Conservation (phyloP, 2,329 filamentous ascomycete species). For the Colletotrichum scovillei region DNA sequence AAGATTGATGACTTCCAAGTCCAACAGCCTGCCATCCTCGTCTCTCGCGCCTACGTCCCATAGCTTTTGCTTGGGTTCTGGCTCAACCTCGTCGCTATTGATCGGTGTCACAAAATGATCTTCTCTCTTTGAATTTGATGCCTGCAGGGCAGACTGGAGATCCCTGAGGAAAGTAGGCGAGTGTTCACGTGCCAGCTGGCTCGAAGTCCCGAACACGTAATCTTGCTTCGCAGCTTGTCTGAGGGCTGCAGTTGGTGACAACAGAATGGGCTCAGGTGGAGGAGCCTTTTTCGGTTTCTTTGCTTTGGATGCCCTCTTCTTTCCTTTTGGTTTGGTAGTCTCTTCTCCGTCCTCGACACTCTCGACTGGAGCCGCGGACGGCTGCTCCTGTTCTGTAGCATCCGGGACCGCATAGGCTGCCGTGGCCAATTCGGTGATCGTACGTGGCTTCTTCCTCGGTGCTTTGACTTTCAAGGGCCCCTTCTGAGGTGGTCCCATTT, state of each 20-base stretch:
- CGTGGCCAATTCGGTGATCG: slow-evolving; percentile 82
- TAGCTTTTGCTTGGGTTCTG: slow-evolving; percentile 55
- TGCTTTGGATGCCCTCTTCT: slow-evolving; percentile 47
- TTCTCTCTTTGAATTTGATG: slow-evolving; percentile 60
- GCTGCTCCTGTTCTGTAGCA: slow-evolving; percentile 45
- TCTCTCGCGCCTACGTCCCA: slow-evolving; percentile 81
- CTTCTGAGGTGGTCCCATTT: slow-evolving; percentile 39
- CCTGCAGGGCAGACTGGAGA: slow-evolving; percentile 70
- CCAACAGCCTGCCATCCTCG: slow-evolving; percentile 71
- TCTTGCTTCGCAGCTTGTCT: slow-evolving; percentile 76
- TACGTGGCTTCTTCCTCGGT: slow-evolving; percentile 77
- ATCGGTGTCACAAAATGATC: slow-evolving; percentile 52
- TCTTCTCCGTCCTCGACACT: slow-evolving; percentile 45
- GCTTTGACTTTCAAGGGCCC: slow-evolving; percentile 61
- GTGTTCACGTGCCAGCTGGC: slow-evolving; percentile 80
- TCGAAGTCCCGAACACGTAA: slow-evolving; percentile 87
- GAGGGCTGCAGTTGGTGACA: slow-evolving; percentile 77
- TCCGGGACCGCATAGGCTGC: slow-evolving; percentile 69
- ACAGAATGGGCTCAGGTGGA: slow-evolving; percentile 61
- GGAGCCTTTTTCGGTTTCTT: slow-evolving; percentile 50
- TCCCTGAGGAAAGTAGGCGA: slow-evolving; percentile 74
- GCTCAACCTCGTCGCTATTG: slow-evolving; percentile 52
- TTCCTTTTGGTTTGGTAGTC: slow-evolving; percentile 45
- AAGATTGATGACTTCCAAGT: slow-evolving; percentile 71
- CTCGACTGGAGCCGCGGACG: slow-evolving; percentile 40